Conservation (phyloP, 495 filamentous ascomycete species). For the Hypoxylon perforatum region DNA sequence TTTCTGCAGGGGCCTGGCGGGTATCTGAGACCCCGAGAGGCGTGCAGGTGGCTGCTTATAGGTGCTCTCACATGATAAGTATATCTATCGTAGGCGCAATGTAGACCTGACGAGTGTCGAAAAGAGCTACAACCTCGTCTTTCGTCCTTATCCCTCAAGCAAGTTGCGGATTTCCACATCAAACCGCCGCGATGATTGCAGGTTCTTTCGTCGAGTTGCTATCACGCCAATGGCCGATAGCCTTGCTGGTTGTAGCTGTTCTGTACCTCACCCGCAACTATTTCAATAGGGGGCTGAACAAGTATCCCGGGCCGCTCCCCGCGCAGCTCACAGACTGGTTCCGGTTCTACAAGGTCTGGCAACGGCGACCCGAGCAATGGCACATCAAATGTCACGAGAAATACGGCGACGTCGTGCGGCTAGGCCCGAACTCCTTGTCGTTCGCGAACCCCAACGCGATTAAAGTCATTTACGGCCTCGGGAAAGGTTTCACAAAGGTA, state of each 20-base stretch:
- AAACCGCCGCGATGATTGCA: slow-evolving; percentile 13
- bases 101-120: background rate
- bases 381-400: slow-evolving; percentile 50
- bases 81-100: slow-evolving; percentile 9
- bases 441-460: slow-evolving; percentile 43
- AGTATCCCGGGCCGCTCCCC: slow-evolving; percentile 47
- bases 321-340: slow-evolving; percentile 45
- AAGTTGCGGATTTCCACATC: background rate
- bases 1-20: background rate
- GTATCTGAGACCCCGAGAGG: background rate
- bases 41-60: background rate
- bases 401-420: slow-evolving; percentile 52
- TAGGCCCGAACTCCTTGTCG: slow-evolving; percentile 49
- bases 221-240: slow-evolving; percentile 18
- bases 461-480: slow-evolving; percentile 38
- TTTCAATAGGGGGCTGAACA: slow-evolving; percentile 37
- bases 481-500: slow-evolving; percentile 40
- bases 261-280: slow-evolving; percentile 23
- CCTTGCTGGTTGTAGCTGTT: slow-evolving; percentile 1
- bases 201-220: slow-evolving; percentile 15
- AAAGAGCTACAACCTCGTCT: background rate
- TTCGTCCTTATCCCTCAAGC: background rate
- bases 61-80: background rate
- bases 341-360: slow-evolving; percentile 44
- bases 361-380: slow-evolving; percentile 37